Conservation (phyloP, 1,284 basidiomycete genomes). For the Cystobasidiaceae sp. region DNA sequence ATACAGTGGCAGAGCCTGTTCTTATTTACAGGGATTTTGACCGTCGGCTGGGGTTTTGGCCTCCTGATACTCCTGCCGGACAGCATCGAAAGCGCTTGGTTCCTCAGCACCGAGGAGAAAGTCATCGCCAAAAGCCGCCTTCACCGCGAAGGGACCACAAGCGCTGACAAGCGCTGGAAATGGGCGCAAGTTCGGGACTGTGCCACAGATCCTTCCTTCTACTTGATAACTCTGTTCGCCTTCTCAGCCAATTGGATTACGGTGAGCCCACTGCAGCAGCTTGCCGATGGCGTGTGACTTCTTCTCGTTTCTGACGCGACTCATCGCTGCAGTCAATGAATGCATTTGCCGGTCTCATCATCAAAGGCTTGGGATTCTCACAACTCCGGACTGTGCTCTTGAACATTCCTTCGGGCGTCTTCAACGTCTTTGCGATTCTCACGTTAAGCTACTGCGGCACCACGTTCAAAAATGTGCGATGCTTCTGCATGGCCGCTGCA, state of each 20-base stretch:
- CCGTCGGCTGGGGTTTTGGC: neutral
- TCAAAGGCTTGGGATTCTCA: slow-evolving; percentile 10
- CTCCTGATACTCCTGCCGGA: slow-evolving; percentile 1
- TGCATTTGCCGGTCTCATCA: neutral
- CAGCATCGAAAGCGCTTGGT: slow-evolving; percentile 1
- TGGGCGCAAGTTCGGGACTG: neutral
- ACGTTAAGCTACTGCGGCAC: neutral
- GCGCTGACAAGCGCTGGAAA: neutral
- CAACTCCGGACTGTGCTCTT: neutral
- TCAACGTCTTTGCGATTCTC: neutral
- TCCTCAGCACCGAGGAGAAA: neutral
- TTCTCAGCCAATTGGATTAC: slow-evolving; percentile 7
- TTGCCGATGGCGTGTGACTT: neutral
- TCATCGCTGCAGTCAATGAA: neutral
- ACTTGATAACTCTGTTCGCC: neutral
- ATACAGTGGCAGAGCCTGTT: slow-evolving; percentile 1
- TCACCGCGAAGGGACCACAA: neutral
- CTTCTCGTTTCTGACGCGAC: too few relatives aligned
- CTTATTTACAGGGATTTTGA: slow-evolving; percentile 5
- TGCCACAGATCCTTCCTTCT: neutral
- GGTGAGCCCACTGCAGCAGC: neutral
- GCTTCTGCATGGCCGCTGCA: slow-evolving; percentile 1
- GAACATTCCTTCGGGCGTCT: neutral
- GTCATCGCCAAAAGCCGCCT: neutral
- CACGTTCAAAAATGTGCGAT: neutral